Base-by-base conservation (phyloP, 2,329 filamentous ascomycete species). In the Alternaria panax region DNA sequence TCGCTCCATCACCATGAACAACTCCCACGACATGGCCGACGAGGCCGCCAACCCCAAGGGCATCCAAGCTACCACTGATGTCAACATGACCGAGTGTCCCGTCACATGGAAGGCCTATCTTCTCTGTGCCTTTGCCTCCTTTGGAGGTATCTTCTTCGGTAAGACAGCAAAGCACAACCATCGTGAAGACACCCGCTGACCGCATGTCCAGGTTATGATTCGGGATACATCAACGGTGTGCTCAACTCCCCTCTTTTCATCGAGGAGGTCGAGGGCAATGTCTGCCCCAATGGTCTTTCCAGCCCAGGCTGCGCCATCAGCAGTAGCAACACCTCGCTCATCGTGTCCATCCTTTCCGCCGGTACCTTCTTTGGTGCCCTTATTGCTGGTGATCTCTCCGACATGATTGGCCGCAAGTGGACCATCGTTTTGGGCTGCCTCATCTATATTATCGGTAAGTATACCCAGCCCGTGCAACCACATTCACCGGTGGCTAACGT, bases 331-430 rank as follows among this genome's bases (percentile, higher is more conserved):
- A 92, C 76, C 41, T 89, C 91, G 28, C 82, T 90, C 63, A 90
- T 93, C 56, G 91, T 94, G 46, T 90, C 91, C 12, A 94, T 96
- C 63, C 84, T 96, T 41, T 95, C 91, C 59, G 90, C 88, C 22
- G 92, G 92, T 41, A 95, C 92, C 18, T 88, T 92, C 68, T 80
- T 92, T 54, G 92, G 92, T 50, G 85, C 92, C 22, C 82, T 95
- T 24, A 76, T 89, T 14, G 87, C 91, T 34, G 91, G 90, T 9
- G 90, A 66, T 25, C 60, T 74, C 4, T 92, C 88, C 41, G 92
- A 96, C 74, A 81, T 82, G 58, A 78, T 91, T 59, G 91, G 91
- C 48, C 89, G 90, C 69, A 88, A 91, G 51, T 80, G 85, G 57
- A 91, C 90, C 27, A 85, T 80, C 59, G 77, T 79, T 36, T 34